phyloP scores from a whole-genome alignment of 2,329 filamentous ascomycete genomes.

The Coniochaeta sp. region DNA sequence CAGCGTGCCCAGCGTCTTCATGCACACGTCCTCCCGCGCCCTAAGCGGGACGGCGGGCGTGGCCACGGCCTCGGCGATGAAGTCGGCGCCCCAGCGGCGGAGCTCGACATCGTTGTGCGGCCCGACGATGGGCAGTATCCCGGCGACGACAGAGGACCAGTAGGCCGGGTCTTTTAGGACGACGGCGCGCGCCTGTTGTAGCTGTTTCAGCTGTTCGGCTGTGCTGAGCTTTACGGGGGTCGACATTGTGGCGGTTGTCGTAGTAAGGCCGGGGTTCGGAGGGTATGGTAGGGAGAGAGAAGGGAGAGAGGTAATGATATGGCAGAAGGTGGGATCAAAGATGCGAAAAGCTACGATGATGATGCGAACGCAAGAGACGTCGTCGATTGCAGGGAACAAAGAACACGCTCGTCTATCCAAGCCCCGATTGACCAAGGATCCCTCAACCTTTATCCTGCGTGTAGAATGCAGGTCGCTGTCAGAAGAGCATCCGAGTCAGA shows the following conservation, averaged over 20 bases:
- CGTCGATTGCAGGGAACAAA: too few species aligned
- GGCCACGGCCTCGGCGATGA: constrained; percentile 91
- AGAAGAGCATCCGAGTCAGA: too few species aligned
- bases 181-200: constrained; percentile 84
- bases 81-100: constrained; percentile 92
- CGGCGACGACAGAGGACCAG: constrained; percentile 87
- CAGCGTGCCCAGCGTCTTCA: constrained; percentile 72
- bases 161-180: constrained; percentile 80
- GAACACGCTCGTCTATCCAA: too few species aligned
- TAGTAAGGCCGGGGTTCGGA: too few species aligned
- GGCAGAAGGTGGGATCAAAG: too few species aligned
- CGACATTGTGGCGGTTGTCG: constrained; percentile 37
- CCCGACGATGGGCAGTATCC: constrained; percentile 85
- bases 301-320: too few species aligned
- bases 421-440: too few species aligned
- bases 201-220: constrained; percentile 74
- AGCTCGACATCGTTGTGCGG: constrained; percentile 69
- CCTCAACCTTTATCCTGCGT: too few species aligned
- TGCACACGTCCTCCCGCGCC: constrained; percentile 74
- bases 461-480: too few species aligned
- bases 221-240: constrained; percentile 46
- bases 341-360: too few species aligned
- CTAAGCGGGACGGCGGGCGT: constrained; percentile 73
- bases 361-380: too few species aligned
- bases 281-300: not conserved